A percentile compares a stretch with the other conserved stretches of the same genome.
phyloP scores from a whole-genome alignment of 2,329 filamentous ascomycete genomes.

The Botrytis tulipae region DNA sequence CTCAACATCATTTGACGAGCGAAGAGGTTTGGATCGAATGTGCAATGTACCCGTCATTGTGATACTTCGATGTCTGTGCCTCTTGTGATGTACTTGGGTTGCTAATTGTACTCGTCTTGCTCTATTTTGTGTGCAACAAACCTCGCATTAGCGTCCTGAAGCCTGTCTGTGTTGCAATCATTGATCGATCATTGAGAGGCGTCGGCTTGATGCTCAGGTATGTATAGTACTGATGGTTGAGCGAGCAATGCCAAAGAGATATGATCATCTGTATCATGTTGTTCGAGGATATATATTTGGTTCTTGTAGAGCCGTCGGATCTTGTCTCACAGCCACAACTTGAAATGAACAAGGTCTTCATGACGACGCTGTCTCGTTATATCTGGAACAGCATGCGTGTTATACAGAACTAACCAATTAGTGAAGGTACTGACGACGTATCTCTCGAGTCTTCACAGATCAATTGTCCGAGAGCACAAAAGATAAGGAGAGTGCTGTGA shows the following conservation, averaged over 20 bases:
- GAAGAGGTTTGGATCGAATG: not conserved
- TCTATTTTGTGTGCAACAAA: not conserved
- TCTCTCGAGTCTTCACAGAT: not conserved
- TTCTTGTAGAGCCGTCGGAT: not conserved
- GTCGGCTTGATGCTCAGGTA: not conserved
- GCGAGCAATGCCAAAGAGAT: not conserved
- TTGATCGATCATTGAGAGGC: not conserved
- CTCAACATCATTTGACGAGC: not conserved
- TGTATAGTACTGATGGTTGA: not conserved
- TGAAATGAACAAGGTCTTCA: not conserved
- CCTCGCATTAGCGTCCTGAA: not conserved
- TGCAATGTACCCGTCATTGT: not conserved
- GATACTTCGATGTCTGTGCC: not conserved
- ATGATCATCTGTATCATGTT: not conserved
- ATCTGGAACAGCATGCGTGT: not conserved
- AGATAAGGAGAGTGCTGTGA: conserved; percentile 2
- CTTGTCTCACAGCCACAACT: not conserved
- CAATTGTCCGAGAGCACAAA: not conserved
- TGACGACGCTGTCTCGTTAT: not conserved
- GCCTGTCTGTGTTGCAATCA: not conserved
- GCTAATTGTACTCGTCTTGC: not conserved
- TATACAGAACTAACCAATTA: not conserved
- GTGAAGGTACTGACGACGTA: not conserved
- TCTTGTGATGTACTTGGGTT: not conserved
- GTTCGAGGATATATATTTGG: not conserved